These are phyloP conservation scores for Neurospora sp. DNA, from an alignment of 495 filamentous ascomycete genomes.

Conservation along the genomic window DNA sequence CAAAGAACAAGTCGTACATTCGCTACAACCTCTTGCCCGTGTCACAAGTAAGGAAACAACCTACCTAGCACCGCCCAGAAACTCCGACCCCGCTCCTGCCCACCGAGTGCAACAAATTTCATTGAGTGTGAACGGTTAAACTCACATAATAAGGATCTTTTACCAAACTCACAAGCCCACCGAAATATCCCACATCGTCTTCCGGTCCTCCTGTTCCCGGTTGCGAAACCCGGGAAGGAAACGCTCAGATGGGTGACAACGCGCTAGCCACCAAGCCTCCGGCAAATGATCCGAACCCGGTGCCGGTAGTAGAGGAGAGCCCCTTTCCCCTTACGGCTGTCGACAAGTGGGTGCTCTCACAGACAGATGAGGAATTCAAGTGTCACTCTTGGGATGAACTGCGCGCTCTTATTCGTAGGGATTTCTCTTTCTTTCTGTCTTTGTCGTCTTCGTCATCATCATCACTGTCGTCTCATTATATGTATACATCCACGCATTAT, in stretches of 20 bases:
- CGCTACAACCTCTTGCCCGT: not conserved
- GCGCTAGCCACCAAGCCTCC: not conserved
- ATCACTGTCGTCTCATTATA: not conserved
- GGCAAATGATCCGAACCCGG: not conserved
- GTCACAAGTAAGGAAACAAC: not conserved
- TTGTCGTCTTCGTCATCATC: not conserved
- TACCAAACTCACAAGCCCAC: not conserved
- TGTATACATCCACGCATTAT: not conserved
- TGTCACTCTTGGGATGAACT: constrained; percentile 63
- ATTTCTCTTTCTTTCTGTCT: constrained; percentile 3
- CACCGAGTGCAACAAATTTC: no score
- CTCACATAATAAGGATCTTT: not conserved
- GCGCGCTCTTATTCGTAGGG: constrained; percentile 53
- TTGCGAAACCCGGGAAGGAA: not conserved
- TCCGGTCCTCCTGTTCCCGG: not conserved
- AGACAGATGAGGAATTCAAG: constrained; percentile 59
- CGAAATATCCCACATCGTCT: not conserved
- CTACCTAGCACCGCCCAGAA: not conserved
- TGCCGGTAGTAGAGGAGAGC: constrained; percentile 16
- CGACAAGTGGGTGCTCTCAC: constrained; percentile 55
- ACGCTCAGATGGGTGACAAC: constrained; percentile 13
- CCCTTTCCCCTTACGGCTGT: constrained; percentile 57
- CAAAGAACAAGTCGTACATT: not conserved
- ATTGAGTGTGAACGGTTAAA: not conserved
- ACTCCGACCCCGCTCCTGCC: not conserved